Base-by-base conservation (phyloP, 2,329 filamentous ascomycete genomes). In the Calonectria pauciramosa region DNA sequence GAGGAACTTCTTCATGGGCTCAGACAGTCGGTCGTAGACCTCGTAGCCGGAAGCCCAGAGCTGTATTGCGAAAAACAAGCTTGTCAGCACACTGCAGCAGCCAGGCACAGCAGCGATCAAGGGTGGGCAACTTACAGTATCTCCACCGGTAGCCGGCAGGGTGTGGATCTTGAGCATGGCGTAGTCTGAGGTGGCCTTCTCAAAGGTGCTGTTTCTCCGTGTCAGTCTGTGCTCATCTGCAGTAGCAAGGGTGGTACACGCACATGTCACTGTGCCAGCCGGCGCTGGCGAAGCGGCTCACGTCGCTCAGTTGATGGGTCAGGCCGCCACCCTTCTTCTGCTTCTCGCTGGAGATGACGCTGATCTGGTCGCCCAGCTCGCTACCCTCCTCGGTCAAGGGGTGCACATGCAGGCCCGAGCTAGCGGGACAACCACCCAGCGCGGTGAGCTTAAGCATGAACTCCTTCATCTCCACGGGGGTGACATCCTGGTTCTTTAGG, bases 11-110 rank as follows among this genome's bases (percentile, higher is more conserved):
- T 85, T 85, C 83, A 89, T 86, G 1, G 86, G 82, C 9, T 85
- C 83, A 0, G 89, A 91, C 10, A 92, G 83, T 6, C 89, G 85
- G 76, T 91, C 90, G 72, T 91, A 92, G 23, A 90, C 84, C 77
- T 91, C 91, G 76, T 93, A 93, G 1, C 90, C 91, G 1, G 89
- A 91, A 0, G 91, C 91, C 90, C 91, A 93, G 8, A 93, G 86
- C 16, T 90, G 74, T 87, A 87, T 34, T 10, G 26, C 26, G 34
- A 11, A 87, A 38, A 11, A 87, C 28, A 49, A 49, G 26, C 38
- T 34, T 5, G 16, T 87, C 87, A 52, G 88, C n/a, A 56, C 49
- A n/a, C 38, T 47, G 16, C 9, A 16, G n/a, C 32, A 26, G 38
- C n/a, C n/a, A n/a, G n/a, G n/a, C n/a, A n/a, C 38, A 8, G 38